Evolutionary conservation across 306 rosid genomes (phyloP), one percentile per base, ranked within the genome.

Genomic region (Cucumis hystrix): DNA sequence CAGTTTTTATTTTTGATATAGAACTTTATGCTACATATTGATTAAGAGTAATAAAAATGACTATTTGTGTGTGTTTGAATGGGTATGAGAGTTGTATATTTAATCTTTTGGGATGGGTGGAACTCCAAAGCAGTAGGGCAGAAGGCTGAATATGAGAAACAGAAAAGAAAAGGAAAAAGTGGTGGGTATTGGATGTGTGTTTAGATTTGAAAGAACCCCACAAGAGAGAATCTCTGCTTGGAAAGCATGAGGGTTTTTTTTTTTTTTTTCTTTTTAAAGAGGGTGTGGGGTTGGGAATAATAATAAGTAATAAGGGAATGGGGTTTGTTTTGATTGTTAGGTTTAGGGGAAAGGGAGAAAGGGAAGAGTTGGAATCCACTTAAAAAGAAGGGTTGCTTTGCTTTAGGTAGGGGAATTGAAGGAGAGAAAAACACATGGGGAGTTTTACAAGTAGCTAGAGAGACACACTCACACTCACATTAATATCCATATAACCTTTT

Each of bases 281-380:
- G 21, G 37, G 21, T 33, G 37, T 33, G 8, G 45, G 45, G 16
- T 2, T 51, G 25, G 30, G 25, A 58, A 17, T 43, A 43, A 37
- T 25, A 55, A 74, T 18, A 7, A 15, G 15, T n/a, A 75, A 23
- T 23, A 23, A 23, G 58, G 67, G 2, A 1, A 37, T 39, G 62
- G 66, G 39, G 30, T 28, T 28, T 28, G 30, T 61, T 23, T 51
- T 25, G 60, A 35, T 40, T 21, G 79, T 40, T 76, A 35, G 51
- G 79, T 59, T 57, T 12, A 76, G 58, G 62, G 35, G 69, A 41
- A 59, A 59, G 87, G 7, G 11, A 7, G 47, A 41, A 41, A 41
- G 10, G 47, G 95, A 90, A 87, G 97, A 90, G 98, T 89, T 95
- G 97, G 97, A 92, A 89, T 90, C 98, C 98, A 92, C 98, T 47